phyloP scores from a whole-genome alignment of 305 asterid genomes.

The Fraxinus ornus region DNA sequence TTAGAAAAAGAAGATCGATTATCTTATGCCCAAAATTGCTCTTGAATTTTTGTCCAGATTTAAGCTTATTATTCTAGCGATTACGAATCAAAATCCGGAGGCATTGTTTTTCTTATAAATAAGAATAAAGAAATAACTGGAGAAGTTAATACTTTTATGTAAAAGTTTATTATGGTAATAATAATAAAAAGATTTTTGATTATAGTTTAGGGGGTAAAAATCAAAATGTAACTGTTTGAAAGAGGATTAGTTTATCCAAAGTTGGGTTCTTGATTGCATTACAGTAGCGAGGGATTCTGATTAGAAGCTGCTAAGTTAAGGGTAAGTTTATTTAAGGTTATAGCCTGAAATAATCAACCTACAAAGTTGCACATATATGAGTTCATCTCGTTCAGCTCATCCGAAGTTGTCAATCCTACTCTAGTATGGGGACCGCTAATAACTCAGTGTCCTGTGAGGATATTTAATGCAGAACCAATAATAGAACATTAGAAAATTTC shows the following conservation, averaged over 20 bases:
- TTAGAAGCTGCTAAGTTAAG: neutral
- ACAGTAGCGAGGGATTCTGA: neutral
- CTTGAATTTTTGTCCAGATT: neutral
- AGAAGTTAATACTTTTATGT: no score
- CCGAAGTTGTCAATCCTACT: neutral
- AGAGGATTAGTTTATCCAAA: neutral
- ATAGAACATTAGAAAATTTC: neutral
- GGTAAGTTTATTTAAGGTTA: neutral
- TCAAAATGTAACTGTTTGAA: neutral
- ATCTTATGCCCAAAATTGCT: neutral
- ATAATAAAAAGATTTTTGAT: neutral
- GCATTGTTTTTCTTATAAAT: neutral
- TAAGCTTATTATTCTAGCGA: conserved; percentile 9
- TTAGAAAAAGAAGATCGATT: neutral
- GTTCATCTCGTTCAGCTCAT: neutral
- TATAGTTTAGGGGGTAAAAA: neutral
- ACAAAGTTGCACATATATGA: neutral
- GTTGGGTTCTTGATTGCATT: conserved; percentile 13
- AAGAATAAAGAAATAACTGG: no score
- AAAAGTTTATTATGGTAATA: no score
- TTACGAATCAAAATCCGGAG: conserved; percentile 6
- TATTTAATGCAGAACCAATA: neutral
- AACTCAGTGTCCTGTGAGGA: neutral
- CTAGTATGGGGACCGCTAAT: neutral
- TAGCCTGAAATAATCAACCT: neutral